Evolutionary conservation across 345 rosid genomes (phyloP).

Genomic region (Salix udensis): DNA sequence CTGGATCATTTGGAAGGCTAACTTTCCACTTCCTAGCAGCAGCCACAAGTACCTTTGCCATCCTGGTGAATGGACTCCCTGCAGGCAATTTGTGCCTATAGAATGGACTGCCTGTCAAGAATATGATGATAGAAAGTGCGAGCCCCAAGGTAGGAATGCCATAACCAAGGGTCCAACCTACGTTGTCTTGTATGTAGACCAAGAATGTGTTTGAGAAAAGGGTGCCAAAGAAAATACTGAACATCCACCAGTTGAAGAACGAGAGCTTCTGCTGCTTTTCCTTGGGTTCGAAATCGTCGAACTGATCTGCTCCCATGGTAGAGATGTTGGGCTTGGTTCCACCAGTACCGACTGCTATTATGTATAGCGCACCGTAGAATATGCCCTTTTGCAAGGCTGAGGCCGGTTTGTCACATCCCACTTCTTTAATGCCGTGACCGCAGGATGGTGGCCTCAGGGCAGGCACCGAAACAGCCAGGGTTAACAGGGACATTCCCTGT

Average conservation of each 20-base stretch:
- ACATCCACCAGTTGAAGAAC: constrained; percentile 75
- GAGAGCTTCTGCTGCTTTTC: constrained; percentile 59
- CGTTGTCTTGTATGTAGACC: constrained; percentile 49
- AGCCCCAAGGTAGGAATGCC: constrained; percentile 49
- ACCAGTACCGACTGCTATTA: constrained; percentile 44
- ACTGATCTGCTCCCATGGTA: constrained; percentile 69
- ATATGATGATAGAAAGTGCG: constrained; percentile 33
- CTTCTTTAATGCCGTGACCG: constrained; percentile 22
- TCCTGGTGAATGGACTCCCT: constrained; percentile 50
- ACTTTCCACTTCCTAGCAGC: constrained; percentile 42
- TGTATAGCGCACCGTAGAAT: constrained; percentile 47
- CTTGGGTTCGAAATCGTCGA: constrained; percentile 54
- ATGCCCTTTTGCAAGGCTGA: constrained; percentile 35
- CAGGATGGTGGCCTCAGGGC: constrained; percentile 51
- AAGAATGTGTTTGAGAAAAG: constrained; percentile 52
- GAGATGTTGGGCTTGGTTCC: constrained; percentile 70
- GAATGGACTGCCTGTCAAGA: constrained; percentile 43
- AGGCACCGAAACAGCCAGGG: constrained; percentile 44
- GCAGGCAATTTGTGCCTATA: constrained; percentile 50
- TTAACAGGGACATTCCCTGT: constrained; percentile 59
- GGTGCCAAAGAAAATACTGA: constrained; percentile 55
- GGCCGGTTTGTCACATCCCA: constrained; percentile 26
- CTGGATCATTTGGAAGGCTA: constrained; percentile 35
- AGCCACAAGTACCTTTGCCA: constrained; percentile 48
- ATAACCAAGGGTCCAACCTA: constrained; percentile 48